phyloP scores from a whole-genome alignment of 257 asterid genomes.

The Solanum ossicruentum region DNA sequence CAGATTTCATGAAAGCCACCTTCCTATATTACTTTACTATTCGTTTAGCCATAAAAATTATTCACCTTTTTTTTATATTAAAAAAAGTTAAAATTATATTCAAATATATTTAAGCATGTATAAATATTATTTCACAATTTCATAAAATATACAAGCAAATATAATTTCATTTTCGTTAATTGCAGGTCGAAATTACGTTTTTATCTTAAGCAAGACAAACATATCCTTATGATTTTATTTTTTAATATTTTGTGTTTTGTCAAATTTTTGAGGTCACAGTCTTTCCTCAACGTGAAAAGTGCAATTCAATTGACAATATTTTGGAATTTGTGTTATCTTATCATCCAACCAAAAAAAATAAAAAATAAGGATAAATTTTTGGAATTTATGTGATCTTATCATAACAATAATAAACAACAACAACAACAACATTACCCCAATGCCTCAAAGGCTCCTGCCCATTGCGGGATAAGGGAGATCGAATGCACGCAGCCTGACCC shows the following conservation, averaged over 20 bases:
- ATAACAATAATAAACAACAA: too few species aligned
- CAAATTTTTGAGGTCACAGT: neutral
- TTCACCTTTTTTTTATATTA: neutral
- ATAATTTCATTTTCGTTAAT: fast-evolving
- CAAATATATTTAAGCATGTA: neutral
- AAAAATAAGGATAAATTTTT: neutral
- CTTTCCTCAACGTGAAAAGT: neutral
- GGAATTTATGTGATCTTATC: neutral
- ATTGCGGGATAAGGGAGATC: too few species aligned
- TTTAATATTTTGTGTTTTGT: neutral
- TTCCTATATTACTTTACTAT: neutral
- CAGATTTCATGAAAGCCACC: neutral
- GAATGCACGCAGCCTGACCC: too few species aligned
- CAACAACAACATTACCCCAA: too few species aligned
- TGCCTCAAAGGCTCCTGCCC: too few species aligned
- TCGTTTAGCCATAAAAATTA: neutral
- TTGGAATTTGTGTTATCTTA: neutral
- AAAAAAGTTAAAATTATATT: neutral
- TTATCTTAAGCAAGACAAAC: neutral
- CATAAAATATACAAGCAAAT: too few species aligned
- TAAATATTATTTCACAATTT: neutral
- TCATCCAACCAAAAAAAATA: neutral
- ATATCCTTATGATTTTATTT: neutral
- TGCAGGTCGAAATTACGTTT: neutral
- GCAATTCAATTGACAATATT: neutral